phyloP scores from a whole-genome alignment of 352 stramenopile genomes.

The Phytophthora pistaciae region DNA sequence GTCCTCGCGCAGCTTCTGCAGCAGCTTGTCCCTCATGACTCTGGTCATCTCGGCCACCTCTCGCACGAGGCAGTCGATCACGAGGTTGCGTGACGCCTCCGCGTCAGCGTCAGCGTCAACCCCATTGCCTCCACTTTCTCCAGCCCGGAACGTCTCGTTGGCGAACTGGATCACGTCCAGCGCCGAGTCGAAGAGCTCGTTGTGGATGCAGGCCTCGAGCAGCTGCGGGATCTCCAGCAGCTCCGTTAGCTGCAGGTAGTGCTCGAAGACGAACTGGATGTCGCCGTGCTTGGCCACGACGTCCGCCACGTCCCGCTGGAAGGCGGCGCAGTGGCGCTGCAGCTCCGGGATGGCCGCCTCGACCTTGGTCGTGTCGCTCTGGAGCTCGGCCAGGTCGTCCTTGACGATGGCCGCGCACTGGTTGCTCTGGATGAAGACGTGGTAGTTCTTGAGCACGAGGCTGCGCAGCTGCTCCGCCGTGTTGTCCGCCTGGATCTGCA shows the following conservation, averaged over 20 bases:
- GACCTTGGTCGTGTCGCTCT: slow-evolving; percentile 70
- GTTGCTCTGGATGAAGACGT: slow-evolving; percentile 93
- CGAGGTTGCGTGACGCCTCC: slow-evolving; percentile 49
- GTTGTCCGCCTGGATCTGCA: slow-evolving; percentile 86
- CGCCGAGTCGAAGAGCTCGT: slow-evolving; percentile 96
- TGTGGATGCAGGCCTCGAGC: slow-evolving; percentile 97
- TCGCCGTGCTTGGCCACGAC: slow-evolving; percentile 80
- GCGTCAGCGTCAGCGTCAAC: neutral
- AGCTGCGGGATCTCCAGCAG: slow-evolving; percentile 98
- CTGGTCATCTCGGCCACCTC: slow-evolving; percentile 77
- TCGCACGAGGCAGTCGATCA: slow-evolving; percentile 71
- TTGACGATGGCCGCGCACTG: slow-evolving; percentile 87
- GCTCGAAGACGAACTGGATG: slow-evolving; percentile 92
- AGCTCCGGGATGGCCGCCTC: slow-evolving; percentile 61
- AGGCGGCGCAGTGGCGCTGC: slow-evolving; percentile 56
- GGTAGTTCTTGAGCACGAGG: slow-evolving; percentile 91
- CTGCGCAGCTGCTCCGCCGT: slow-evolving; percentile 77
- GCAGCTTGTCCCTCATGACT: slow-evolving; percentile 73
- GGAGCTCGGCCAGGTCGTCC: slow-evolving; percentile 76
- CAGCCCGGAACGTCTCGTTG: slow-evolving; percentile 69
- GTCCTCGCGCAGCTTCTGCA: slow-evolving; percentile 88
- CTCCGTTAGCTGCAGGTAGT: slow-evolving; percentile 95
- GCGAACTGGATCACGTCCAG: slow-evolving; percentile 96
- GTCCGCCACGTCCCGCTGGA: slow-evolving; percentile 62
- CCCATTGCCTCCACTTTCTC: slow-evolving; percentile 9